Evolutionary conservation across 768 basidiomycete genomes (phyloP).

Genomic region (Lactarius hatsudake): DNA sequence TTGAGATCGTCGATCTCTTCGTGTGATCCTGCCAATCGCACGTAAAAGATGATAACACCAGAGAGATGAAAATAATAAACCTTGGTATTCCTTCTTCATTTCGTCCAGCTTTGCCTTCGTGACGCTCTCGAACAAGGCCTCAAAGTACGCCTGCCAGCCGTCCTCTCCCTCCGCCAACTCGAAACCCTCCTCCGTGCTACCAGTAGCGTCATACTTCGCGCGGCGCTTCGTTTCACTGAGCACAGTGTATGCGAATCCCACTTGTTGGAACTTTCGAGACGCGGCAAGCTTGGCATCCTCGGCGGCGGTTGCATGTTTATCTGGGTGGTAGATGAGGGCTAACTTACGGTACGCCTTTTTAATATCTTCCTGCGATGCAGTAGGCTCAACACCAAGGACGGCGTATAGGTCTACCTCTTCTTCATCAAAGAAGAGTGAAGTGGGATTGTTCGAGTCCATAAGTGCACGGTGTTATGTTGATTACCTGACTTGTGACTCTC

Average conservation of each 20-base stretch:
- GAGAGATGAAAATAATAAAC: constrained; percentile 39
- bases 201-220: constrained; percentile 79
- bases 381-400: constrained; percentile 55
- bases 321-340: constrained; percentile 84
- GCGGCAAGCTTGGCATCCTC: constrained; percentile 64
- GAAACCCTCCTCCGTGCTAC: constrained; percentile 78
- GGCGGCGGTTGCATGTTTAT: constrained; percentile 70
- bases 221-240: constrained; percentile 75
- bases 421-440: constrained; percentile 73
- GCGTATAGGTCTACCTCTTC: constrained; percentile 78
- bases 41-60: background rate
- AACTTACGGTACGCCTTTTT: constrained; percentile 81
- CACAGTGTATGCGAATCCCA: constrained; percentile 92
- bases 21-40: constrained; percentile 58
- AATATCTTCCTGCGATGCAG: constrained; percentile 64
- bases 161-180: constrained; percentile 70
- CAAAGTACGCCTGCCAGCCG: constrained; percentile 96
- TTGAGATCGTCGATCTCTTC: constrained; percentile 84
- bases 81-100: constrained; percentile 93
- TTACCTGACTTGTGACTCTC: background rate
- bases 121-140: constrained; percentile 82
- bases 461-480: background rate
- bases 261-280: constrained; percentile 81
- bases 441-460: constrained; percentile 56
- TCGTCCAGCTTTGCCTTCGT: constrained; percentile 86